Percentiles rank a stretch among this genome's conserved stretches.
phyloP scores from a whole-genome alignment of 2,329 filamentous ascomycete genomes.

The Lizonia empirigonia region DNA sequence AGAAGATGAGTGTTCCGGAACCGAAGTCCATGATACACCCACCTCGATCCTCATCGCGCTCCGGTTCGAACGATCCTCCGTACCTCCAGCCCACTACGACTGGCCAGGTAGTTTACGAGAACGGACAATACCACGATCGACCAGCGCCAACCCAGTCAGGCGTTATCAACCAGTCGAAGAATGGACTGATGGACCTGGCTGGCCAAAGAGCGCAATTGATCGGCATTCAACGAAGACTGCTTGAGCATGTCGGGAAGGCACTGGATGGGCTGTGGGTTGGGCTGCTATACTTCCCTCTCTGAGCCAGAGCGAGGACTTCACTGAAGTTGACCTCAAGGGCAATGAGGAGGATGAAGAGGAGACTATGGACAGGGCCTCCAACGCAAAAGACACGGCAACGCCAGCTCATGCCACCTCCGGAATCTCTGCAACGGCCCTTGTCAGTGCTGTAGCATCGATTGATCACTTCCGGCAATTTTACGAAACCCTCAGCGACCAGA shows the following conservation, averaged over 20 bases:
- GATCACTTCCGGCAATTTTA: conserved; percentile 50
- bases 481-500: conserved; percentile 76
- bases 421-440: conserved; percentile 38
- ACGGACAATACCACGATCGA: conserved; percentile 45
- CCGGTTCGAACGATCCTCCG: conserved; percentile 38
- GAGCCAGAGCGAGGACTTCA: conserved; percentile 36
- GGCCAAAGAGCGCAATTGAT: conserved; percentile 83
- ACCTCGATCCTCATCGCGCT: conserved; percentile 63
- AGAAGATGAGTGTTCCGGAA: conserved; percentile 67
- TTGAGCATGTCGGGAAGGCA: conserved; percentile 74
- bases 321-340: conserved; percentile 47
- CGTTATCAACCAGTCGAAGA: conserved; percentile 40
- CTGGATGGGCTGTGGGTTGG: conserved; percentile 82
- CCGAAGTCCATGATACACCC: conserved; percentile 75
- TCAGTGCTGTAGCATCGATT: conserved; percentile 43
- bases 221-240: conserved; percentile 75
- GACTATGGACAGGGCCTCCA: background rate
- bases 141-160: conserved; percentile 30
- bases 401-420: conserved; percentile 29
- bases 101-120: conserved; percentile 47
- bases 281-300: conserved; percentile 46
- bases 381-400: conserved; percentile 7
- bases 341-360: conserved; percentile 23
- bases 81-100: conserved; percentile 37
- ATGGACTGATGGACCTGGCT: conserved; percentile 80